Base-by-base conservation (phyloP, 129 eudicot genomes). In the Cynara cardunculus region DNA sequence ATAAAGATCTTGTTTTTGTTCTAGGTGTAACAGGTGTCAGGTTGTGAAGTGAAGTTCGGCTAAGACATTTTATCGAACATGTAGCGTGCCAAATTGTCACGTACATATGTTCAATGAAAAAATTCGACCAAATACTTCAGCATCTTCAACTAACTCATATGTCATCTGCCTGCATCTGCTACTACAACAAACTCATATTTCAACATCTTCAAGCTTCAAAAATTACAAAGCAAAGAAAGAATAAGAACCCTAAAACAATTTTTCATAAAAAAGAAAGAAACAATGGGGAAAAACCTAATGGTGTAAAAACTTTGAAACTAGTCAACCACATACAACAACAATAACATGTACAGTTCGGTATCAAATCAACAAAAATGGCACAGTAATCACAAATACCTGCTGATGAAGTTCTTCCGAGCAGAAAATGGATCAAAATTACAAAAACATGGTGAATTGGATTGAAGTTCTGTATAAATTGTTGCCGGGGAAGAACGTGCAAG, bases 11-110 rank as follows among this genome's bases (percentile, higher is more conserved):
- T 73, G 21, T 24, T 37, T 37, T 72, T 39, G 34, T 72, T 72
- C 62, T 4, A 2, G 67, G 27, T 39, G 34, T 27, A 24, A 73
- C 28, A 24, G 19, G 11, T 41, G 13, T 41, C 53, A 41, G 53
- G 53, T 41, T 41, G 16, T 16, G 44, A 41, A 41, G 53, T 41
- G 19, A 62, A 21, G 32, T 19, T 78, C 69, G 49, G 22, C 44
- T 19, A 9, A 19, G 22, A 44, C 82, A 78, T 78, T 78, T 69
- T 69, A 78, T 78, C 82, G 46, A 78, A 78, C 82, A 78, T 16
- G 32, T 69, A 4, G 69, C 49, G 25, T 44, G 82, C 76, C 31
- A 69, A 69, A 46, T 7, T 39, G 26, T 25, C 67, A 25, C 44
- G 41, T 21, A 39, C 2, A 37, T 2, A 41, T 9, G 0, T 9